These are phyloP conservation scores for Endoconidiophora laricicola DNA, from an alignment of 2,329 filamentous ascomycete genomes.

Conservation along the genomic window DNA sequence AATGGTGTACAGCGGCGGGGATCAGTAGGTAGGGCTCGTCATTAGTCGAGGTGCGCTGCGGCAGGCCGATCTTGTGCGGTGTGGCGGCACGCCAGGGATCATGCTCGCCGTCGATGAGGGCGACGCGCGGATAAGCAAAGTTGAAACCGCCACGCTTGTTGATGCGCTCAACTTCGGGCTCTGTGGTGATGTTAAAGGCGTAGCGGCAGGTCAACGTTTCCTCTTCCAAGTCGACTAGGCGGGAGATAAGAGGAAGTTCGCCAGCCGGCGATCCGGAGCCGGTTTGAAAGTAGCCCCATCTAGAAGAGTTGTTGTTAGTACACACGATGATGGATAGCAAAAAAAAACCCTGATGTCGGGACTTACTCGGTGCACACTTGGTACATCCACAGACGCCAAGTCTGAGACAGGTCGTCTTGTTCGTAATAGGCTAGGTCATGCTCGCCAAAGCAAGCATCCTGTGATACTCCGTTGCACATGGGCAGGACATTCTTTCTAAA, in stretches of 20 bases:
- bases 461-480: constrained; percentile 15
- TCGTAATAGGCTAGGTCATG: constrained; percentile 17
- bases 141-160: constrained; percentile 63
- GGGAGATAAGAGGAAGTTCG: constrained; percentile 54
- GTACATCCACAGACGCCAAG: constrained; percentile 27
- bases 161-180: constrained; percentile 46
- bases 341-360: not conserved
- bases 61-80: constrained; percentile 47
- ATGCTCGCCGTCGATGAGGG: constrained; percentile 58
- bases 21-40: constrained; percentile 61
- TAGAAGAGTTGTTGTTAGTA: constrained; percentile 16
- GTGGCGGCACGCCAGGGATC: constrained; percentile 69
- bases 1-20: constrained; percentile 60
- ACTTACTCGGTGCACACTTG: constrained; percentile 38
- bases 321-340: not conserved
- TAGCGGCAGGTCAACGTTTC: constrained; percentile 43
- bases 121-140: constrained; percentile 59
- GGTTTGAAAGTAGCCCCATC: constrained; percentile 67
- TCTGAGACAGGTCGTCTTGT: constrained; percentile 7
- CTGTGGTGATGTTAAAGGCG: constrained; percentile 51
- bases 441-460: constrained; percentile 24
- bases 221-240: constrained; percentile 49
- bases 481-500: constrained; percentile 19
- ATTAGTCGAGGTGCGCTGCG: constrained; percentile 39
- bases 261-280: constrained; percentile 50